Base-by-base conservation (phyloP, 2,329 filamentous ascomycete species). In the Seiridium cupressi region DNA sequence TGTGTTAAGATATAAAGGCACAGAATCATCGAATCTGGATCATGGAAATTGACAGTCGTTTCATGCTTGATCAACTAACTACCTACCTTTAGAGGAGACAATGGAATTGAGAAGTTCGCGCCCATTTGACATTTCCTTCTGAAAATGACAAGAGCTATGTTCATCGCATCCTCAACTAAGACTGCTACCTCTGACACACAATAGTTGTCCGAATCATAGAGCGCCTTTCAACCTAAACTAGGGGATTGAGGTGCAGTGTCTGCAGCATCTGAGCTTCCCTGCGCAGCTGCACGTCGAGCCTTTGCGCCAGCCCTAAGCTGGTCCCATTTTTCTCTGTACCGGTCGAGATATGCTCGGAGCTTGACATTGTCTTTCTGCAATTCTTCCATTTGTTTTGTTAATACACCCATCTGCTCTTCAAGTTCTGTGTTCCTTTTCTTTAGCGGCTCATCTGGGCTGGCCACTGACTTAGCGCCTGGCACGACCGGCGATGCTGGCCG, bases 341-440 rank as follows among this genome's bases (percentile, higher is more conserved):
- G 84, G 54, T 80, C 76, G 57, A 87, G 69, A 60, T 83, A 85
- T 67, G 81, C 79, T 63, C 83, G 77, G 71, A 83, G 80, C 66
- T 82, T 84, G 38, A 76, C 77, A 55, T 85, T 81, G 59, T 84
- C 83, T 70, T 78, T 81, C 77, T 97, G 86, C 53, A 92, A 77
- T 51, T 83, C 83, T 53, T 89, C 86, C 66, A 88, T 82, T 64
- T 90, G 85, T 65, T 83, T 84, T 58, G 82, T 75, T 61, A 84
- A 77, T 26, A 78, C 76, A 7, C 78, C 76, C 31, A 93, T 74
- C 68, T 90, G 82, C 57, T 89, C 86, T 71, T 93, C 89, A 11
- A 93, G 76, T 64, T 92, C 89, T 51, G 78, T 79, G 32, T 89
- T 81, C 66, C 82, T 83, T 58, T 72, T 77, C 51, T 73, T 74